A percentile compares a stretch with the other conserved stretches of the same genome.
These are phyloP conservation scores for Zopfia rhizophila DNA, from an alignment of 2,329 filamentous ascomycete species.

Conservation along the genomic window DNA sequence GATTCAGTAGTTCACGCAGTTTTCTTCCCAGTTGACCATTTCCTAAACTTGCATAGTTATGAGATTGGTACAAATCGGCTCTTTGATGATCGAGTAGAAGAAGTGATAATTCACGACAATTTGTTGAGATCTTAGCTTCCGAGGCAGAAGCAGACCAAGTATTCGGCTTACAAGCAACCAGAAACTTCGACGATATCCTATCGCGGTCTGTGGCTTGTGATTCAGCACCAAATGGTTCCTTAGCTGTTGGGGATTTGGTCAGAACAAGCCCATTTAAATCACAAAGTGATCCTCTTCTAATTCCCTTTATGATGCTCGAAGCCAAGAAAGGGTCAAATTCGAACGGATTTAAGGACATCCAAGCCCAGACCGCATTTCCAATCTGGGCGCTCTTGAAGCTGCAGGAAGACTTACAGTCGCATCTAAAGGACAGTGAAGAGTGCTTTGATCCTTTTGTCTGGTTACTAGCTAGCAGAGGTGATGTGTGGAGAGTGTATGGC, in stretches of 20 bases:
- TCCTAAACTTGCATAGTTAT: no score
- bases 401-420: no score
- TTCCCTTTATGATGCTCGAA: slow-evolving; percentile 33
- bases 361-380: slow-evolving; percentile 27
- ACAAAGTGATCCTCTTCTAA: slow-evolving; percentile 23
- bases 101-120: slow-evolving; percentile 9
- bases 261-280: slow-evolving; percentile 23
- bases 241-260: slow-evolving; percentile 14
- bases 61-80: no score
- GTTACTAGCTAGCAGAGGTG: slow-evolving; percentile 29
- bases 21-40: no score
- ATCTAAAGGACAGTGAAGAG: no score
- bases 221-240: background rate
- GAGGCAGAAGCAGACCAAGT: slow-evolving; percentile 25
- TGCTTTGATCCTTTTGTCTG: slow-evolving; percentile 26
- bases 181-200: slow-evolving; percentile 17
- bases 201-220: slow-evolving; percentile 13
- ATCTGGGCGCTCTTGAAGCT: no score
- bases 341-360: slow-evolving; percentile 24
- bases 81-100: slow-evolving; percentile 20
- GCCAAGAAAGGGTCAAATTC: slow-evolving; percentile 27
- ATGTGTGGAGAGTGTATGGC: slow-evolving; percentile 31
- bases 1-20: slow-evolving; percentile 20
- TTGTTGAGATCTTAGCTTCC: slow-evolving; percentile 4
- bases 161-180: slow-evolving; percentile 18